phyloP scores from a whole-genome alignment of 169 alveolate genomes.

The Plasmodium coatneyi region DNA sequence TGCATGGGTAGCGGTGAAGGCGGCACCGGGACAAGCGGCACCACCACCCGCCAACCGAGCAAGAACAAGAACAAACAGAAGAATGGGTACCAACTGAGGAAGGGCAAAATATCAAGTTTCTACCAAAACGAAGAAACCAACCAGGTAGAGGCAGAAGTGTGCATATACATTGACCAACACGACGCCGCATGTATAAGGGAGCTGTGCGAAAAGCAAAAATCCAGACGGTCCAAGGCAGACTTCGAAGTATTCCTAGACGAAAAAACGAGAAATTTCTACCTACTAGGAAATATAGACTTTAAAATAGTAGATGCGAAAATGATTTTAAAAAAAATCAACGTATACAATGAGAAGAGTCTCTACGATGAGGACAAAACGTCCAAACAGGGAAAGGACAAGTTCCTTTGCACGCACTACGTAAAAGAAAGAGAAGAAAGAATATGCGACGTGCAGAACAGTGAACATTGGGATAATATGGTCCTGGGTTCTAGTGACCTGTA shows the following conservation, averaged over 20 bases:
- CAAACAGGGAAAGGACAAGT: conserved; percentile 37
- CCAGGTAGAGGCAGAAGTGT: conserved; percentile 31
- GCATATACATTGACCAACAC: conserved; percentile 25
- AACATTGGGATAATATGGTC: conserved; percentile 59
- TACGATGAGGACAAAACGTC: conserved; percentile 12
- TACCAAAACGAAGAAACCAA: background rate
- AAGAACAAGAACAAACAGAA: background rate
- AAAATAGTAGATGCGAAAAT: conserved; percentile 43
- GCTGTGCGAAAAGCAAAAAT: background rate
- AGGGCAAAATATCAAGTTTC: conserved; percentile 52
- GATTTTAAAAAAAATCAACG: conserved; percentile 33
- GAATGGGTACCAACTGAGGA: conserved; percentile 10
- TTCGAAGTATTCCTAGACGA: conserved; percentile 8
- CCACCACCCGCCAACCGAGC: background rate
- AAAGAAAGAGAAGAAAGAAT: conserved; percentile 46
- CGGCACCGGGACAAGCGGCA: background rate
- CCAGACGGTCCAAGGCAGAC: conserved; percentile 21
- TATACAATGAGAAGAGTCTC: conserved; percentile 18
- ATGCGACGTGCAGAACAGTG: conserved; percentile 21
- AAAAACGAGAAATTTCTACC: conserved; percentile 3
- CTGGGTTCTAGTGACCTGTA: conserved; percentile 63
- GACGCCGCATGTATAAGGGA: conserved; percentile 15
- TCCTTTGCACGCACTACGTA: conserved; percentile 32
- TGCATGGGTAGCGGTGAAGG: background rate
- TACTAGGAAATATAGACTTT: conserved; percentile 45